Evolutionary conservation across 1,284 basidiomycete genomes (phyloP), one percentile per base, ranked within the genome.

Genomic region (Fomes fomentarius): DNA sequence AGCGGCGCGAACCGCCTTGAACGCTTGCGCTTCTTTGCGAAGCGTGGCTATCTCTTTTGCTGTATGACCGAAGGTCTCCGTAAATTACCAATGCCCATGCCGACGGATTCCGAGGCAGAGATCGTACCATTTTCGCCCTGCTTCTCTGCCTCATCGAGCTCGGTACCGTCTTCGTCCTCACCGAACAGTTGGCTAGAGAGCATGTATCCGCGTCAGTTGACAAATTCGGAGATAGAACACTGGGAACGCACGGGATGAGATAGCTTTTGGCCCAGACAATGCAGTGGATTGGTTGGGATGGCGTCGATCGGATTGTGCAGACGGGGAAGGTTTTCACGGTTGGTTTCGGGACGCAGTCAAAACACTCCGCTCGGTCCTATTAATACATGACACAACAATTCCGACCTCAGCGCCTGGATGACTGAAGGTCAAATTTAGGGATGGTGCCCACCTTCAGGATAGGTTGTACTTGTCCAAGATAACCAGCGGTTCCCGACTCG

Each of bases 181-280:
- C 96, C 96, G 65, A 97, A 98, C 6, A 98, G 73, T 73, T 98
- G 94, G n/a, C 94, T 96, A 35, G n/a, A 34, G 3, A 22, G 14
- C 31, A 19, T 12, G 11, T n/a, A 25, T 25, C 26, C 50, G 26
- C 39, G n/a, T 50, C 17, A 21, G 11, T 17, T 56, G 24, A 35
- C 10, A 6, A 31, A 52, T 48, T 2, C 40, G n/a, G 7, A 38
- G 14, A 39, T 33, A 12, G 49, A 28, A 54, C 22, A n/a, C 28
- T 1, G 37, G 11, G 17, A n/a, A 74, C 89, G 69, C 63, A 94
- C 94, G 89, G 87, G 63, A 99, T 86, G n/a, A 99, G 85, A 76
- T 98, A 99, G 63, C 87, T 96, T 72, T 99, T 99, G 28, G 94
- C 95, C 97, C 97, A 99, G 0, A 98, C 96, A 52, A 99, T 98